Percentiles rank a stretch among this genome's conserved stretches.
These are phyloP conservation scores for Pichia sp. DNA, from an alignment of 1,139 yeast species.

Conservation along the genomic window DNA sequence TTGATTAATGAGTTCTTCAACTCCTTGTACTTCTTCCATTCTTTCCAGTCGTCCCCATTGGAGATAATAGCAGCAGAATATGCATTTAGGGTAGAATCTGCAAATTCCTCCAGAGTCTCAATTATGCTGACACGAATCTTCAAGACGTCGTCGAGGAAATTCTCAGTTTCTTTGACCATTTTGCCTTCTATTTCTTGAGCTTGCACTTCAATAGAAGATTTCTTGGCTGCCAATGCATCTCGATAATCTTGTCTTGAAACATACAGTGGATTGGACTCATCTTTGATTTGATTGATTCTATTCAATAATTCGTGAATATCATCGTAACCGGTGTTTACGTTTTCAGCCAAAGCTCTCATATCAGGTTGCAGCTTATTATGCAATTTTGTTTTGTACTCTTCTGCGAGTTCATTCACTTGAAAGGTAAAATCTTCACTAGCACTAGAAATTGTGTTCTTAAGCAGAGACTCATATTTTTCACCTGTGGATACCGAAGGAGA, in stretches of 20 bases:
- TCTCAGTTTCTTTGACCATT: conserved; percentile 35
- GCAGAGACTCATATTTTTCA: conserved; percentile 35
- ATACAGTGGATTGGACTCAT: conserved; percentile 31
- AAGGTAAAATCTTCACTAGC: conserved; percentile 40
- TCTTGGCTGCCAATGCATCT: conserved; percentile 37
- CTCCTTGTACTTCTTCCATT: conserved; percentile 63
- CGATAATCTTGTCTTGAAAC: conserved; percentile 58
- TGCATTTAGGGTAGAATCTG: conserved; percentile 60
- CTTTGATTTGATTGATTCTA: conserved; percentile 47
- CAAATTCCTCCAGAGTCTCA: conserved; percentile 66
- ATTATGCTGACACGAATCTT: conserved; percentile 49
- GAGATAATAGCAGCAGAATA: conserved; percentile 37
- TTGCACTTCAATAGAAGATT: conserved; percentile 36
- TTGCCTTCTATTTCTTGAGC: conserved; percentile 37
- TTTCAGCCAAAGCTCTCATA: conserved; percentile 41
- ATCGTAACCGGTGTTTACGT: conserved; percentile 43
- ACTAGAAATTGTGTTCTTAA: conserved; percentile 40
- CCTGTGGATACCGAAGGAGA: conserved; percentile 29
- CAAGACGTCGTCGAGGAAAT: conserved; percentile 42
- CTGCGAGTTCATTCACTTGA: conserved; percentile 40
- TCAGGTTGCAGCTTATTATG: conserved; percentile 38
- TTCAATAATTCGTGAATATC: conserved; percentile 43
- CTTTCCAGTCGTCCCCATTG: conserved; percentile 44
- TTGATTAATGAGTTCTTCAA: conserved; percentile 52
- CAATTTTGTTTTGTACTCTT: conserved; percentile 33